Evolutionary conservation across 2,329 filamentous ascomycete species (phyloP).

Genomic region (Penicillium carneum): DNA sequence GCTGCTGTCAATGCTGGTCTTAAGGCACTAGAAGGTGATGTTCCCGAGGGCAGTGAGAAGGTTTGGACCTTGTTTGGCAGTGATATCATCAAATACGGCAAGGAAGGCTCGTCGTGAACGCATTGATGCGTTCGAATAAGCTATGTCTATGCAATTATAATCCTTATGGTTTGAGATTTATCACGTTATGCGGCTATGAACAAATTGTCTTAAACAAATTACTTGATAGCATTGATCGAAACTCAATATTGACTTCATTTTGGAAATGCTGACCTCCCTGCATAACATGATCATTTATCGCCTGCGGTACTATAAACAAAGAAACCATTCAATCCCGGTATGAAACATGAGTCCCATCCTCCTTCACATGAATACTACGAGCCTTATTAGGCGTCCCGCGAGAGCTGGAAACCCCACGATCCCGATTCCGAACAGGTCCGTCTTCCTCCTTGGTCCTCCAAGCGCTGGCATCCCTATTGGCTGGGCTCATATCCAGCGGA

Average conservation of each 20-base stretch:
- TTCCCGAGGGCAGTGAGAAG: constrained; percentile 50
- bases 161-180: not conserved
- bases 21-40: constrained; percentile 51
- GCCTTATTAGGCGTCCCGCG: constrained; percentile 49
- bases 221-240: not conserved
- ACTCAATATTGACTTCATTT: not conserved
- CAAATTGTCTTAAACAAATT: no score
- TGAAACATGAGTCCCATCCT: constrained; percentile 37
- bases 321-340: constrained; percentile 21
- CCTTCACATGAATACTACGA: constrained; percentile 39
- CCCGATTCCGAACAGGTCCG: constrained; percentile 51
- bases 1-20: constrained; percentile 48
- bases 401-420: constrained; percentile 49
- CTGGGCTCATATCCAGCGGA: constrained; percentile 67
- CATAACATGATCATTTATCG: constrained; percentile 6
- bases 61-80: constrained; percentile 49
- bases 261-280: constrained; percentile 6
- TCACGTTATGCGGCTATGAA: constrained; percentile 2
- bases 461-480: constrained; percentile 65
- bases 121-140: not conserved
- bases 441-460: constrained; percentile 56
- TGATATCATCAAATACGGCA: constrained; percentile 47
- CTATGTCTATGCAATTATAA: not conserved
- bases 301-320: not conserved
- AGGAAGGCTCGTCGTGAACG: constrained; percentile 22